Evolutionary conservation across 139 green algal genomes (phyloP).

Genomic region (Medakamo hakoo): DNA sequence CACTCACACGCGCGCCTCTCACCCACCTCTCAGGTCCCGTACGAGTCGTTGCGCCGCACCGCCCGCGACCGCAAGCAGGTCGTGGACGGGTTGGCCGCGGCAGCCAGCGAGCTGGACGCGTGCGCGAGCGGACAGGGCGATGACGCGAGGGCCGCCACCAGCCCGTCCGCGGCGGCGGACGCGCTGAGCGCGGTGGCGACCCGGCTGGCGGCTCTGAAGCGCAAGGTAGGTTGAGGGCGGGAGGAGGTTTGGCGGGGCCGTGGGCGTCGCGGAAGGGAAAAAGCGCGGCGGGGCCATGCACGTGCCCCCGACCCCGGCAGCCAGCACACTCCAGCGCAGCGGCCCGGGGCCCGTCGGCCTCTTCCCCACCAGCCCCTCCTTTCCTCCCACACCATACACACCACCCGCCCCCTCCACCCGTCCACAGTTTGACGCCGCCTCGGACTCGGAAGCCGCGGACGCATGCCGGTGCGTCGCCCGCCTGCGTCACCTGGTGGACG

Average conservation of each 20-base stretch:
- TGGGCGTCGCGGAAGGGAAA: too few relatives aligned
- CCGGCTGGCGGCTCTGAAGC: slow-evolving; percentile 48
- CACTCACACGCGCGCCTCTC: background rate
- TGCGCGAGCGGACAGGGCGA: background rate
- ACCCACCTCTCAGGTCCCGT: slow-evolving; percentile 36
- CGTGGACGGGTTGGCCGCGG: slow-evolving; percentile 30
- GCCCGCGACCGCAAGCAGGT: slow-evolving; percentile 58
- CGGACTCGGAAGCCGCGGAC: too few relatives aligned
- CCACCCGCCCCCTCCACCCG: too few relatives aligned
- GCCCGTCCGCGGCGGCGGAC: background rate
- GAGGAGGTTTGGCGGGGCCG: too few relatives aligned
- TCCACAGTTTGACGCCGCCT: too few relatives aligned
- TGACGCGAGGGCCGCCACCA: background rate
- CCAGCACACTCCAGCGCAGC: too few relatives aligned
- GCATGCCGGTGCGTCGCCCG: background rate
- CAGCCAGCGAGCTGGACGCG: slow-evolving; percentile 8
- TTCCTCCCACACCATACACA: too few relatives aligned
- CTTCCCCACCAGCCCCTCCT: too few relatives aligned
- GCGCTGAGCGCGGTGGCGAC: slow-evolving; percentile 21
- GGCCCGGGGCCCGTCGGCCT: too few relatives aligned
- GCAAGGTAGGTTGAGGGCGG: slow-evolving; percentile 51
- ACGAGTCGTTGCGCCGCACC: slow-evolving; percentile 53
- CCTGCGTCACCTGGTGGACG: background rate
- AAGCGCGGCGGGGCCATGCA: too few relatives aligned
- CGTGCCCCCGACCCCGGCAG: too few relatives aligned